These are phyloP conservation scores for Jaltomata sinuosa DNA, from an alignment of 257 asterid genomes.

Conservation along the genomic window DNA sequence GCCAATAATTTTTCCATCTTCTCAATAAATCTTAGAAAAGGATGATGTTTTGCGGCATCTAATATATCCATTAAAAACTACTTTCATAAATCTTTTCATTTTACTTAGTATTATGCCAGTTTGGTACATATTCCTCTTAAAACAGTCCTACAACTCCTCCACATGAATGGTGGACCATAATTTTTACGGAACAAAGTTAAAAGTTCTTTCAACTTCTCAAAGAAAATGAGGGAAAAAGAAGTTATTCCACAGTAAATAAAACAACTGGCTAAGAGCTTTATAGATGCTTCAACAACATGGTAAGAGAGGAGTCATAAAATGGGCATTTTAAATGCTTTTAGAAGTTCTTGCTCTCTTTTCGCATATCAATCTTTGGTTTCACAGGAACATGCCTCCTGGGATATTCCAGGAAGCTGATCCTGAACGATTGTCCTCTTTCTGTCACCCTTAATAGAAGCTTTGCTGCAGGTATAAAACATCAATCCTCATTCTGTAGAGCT, in stretches of 20 bases:
- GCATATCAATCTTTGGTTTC: not conserved
- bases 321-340: not conserved
- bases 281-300: not conserved
- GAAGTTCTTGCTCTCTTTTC: not conserved
- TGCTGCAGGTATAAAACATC: not conserved
- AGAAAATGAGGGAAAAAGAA: not conserved
- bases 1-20: slow-evolving; percentile 1
- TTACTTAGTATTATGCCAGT: not conserved
- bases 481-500: not conserved
- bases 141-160: not conserved
- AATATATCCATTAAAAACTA: not conserved
- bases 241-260: not conserved
- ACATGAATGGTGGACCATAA: not conserved
- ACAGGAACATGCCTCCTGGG: not conserved
- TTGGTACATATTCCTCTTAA: not conserved
- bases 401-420: not conserved
- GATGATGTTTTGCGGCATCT: not conserved
- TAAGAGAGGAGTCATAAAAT: not conserved
- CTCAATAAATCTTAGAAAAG: not conserved
- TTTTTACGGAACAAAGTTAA: not conserved
- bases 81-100: not conserved
- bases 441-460: not conserved
- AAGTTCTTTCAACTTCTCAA: not conserved
- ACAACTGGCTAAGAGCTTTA: not conserved
- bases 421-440: not conserved